Evolutionary conservation across 202 grass and related monocot genomes (phyloP).

Genomic region (Zoysia matrella): DNA sequence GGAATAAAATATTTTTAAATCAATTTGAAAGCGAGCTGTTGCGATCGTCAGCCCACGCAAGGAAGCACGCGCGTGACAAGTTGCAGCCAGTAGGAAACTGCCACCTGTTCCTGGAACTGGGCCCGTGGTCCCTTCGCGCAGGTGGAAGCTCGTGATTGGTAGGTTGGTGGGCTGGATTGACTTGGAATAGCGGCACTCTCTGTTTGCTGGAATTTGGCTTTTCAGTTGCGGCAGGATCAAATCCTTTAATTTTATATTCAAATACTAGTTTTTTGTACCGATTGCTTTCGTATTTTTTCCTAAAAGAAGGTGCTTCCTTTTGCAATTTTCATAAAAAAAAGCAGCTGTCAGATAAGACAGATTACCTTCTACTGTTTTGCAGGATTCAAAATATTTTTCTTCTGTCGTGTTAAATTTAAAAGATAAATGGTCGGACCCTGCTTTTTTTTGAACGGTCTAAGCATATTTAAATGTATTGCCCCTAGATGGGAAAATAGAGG

Average conservation of each 20-base stretch:
- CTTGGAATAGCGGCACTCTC: constrained; percentile 8
- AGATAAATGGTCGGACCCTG: too few species aligned
- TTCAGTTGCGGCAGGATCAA: constrained; percentile 33
- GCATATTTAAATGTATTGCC: too few species aligned
- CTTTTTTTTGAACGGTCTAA: too few species aligned
- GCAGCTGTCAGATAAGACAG: too few species aligned
- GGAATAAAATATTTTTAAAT: neutral
- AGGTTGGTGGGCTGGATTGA: constrained; percentile 39
- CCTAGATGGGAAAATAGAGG: too few species aligned
- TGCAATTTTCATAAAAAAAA: neutral
- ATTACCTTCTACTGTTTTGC: neutral
- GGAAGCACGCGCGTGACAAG: constrained; percentile 45
- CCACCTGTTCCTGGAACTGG: neutral
- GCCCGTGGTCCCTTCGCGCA: neutral
- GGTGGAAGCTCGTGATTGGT: constrained; percentile 16
- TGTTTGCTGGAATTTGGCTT: constrained; percentile 37
- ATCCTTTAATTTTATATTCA: neutral
- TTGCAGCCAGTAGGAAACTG: constrained; percentile 20
- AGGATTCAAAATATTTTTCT: neutral
- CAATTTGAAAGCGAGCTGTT: constrained; percentile 8
- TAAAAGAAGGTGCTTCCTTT: neutral
- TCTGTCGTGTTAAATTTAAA: neutral
- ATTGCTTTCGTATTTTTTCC: neutral
- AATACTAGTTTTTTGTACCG: neutral
- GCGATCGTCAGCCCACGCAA: constrained; percentile 46